Evolutionary conservation across 1,139 yeast genomes (phyloP).

Genomic region (Hemisphaericaspora lyxosophila): DNA sequence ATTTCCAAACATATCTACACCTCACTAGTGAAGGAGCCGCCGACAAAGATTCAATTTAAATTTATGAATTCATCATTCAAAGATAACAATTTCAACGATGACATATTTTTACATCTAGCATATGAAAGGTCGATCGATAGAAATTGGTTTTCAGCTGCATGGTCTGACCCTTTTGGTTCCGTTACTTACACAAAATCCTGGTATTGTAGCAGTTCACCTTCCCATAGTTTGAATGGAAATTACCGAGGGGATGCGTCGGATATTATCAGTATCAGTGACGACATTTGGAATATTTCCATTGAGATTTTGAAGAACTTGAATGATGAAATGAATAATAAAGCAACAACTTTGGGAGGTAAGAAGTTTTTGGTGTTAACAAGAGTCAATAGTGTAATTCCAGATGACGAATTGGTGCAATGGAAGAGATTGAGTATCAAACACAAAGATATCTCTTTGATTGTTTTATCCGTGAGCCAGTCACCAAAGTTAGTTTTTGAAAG

Average conservation of each 20-base stretch:
- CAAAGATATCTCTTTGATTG: constrained; percentile 65
- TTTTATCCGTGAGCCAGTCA: constrained; percentile 67
- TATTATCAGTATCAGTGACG: constrained; percentile 38
- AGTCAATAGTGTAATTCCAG: constrained; percentile 70
- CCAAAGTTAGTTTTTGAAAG: constrained; percentile 52
- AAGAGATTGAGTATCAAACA: constrained; percentile 61
- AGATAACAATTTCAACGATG: constrained; percentile 48
- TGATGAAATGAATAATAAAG: constrained; percentile 32
- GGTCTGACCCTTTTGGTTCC: constrained; percentile 84
- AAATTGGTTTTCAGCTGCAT: constrained; percentile 82
- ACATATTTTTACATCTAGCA: constrained; percentile 78
- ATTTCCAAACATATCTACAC: constrained; percentile 30
- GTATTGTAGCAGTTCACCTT: constrained; percentile 40
- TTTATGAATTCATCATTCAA: constrained; percentile 29
- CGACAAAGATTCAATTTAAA: constrained; percentile 52
- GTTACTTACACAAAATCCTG: constrained; percentile 66
- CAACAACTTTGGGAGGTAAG: constrained; percentile 47
- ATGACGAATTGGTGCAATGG: constrained; percentile 78
- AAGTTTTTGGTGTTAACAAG: constrained; percentile 68
- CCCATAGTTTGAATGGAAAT: constrained; percentile 5
- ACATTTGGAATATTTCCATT: constrained; percentile 38
- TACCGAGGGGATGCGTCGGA: constrained; percentile 24
- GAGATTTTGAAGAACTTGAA: constrained; percentile 38
- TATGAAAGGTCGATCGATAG: constrained; percentile 80
- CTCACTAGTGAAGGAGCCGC: constrained; percentile 47